Evolutionary conservation across 192 early-diverging fungal species (phyloP).

Genomic region (Linnemannia elongata): DNA sequence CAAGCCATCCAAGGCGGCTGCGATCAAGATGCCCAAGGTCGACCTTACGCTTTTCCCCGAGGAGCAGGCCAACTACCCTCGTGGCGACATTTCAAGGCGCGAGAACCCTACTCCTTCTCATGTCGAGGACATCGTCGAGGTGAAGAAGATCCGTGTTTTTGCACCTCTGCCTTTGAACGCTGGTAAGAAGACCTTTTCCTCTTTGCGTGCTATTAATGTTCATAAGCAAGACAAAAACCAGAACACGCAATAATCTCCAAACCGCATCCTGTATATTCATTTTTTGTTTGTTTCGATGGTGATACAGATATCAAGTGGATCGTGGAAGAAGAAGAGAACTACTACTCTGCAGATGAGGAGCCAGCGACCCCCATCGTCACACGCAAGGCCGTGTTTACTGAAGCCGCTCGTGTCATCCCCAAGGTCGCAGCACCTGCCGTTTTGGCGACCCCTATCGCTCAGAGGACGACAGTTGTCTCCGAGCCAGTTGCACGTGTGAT

Average conservation of each 20-base stretch:
- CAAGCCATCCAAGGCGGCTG: constrained; percentile 16
- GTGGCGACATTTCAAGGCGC: neutral
- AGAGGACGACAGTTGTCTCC: neutral
- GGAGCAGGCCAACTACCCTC: constrained; percentile 39
- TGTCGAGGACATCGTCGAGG: constrained; percentile 15
- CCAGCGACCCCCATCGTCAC: neutral
- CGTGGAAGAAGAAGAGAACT: neutral
- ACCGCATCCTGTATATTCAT: too few relatives aligned
- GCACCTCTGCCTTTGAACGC: neutral
- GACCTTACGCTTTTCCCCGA: constrained; percentile 33
- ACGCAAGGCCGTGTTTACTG: neutral
- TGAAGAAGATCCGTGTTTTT: neutral
- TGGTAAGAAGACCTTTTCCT: too few relatives aligned
- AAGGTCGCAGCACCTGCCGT: neutral
- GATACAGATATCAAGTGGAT: neutral
- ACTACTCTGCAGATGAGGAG: constrained; percentile 14
- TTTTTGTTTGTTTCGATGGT: too few relatives aligned
- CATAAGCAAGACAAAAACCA: too few relatives aligned
- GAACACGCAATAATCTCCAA: too few relatives aligned
- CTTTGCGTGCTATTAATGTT: too few relatives aligned
- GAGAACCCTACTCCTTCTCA: constrained; percentile 17
- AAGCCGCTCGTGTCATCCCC: neutral
- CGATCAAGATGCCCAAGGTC: constrained; percentile 23
- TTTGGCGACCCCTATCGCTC: neutral
- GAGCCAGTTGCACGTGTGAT: neutral